Conservation (phyloP, 768 basidiomycete genomes). For the Dentipellis sp. region DNA sequence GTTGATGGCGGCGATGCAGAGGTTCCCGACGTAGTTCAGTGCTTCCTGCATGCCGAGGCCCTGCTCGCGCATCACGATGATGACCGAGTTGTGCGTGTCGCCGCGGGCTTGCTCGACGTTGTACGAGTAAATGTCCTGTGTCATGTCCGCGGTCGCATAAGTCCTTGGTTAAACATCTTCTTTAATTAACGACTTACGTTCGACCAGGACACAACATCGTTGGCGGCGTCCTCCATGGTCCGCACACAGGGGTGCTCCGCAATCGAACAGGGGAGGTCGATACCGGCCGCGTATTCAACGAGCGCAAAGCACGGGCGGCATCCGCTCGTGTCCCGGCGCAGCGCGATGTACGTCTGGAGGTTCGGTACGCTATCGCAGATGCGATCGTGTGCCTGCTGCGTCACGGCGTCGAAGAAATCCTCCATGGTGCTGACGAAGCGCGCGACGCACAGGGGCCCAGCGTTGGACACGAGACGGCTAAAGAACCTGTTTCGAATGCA, state of each 20-base stretch:
- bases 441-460: slow-evolving; percentile 55
- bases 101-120: slow-evolving; percentile 78
- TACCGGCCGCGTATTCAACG: slow-evolving; percentile 73
- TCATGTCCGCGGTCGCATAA: not conserved
- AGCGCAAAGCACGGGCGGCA: slow-evolving; percentile 79
- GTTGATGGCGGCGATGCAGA: slow-evolving; percentile 67
- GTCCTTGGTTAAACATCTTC: too few relatives aligned
- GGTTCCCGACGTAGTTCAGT: slow-evolving; percentile 64
- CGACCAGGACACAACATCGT: slow-evolving; percentile 84
- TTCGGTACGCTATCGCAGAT: slow-evolving; percentile 54
- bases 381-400: slow-evolving; percentile 65
- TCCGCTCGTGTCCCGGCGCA: slow-evolving; percentile 73
- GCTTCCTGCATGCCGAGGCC: slow-evolving; percentile 64
- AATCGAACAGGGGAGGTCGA: slow-evolving; percentile 73
- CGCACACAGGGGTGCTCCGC: slow-evolving; percentile 68
- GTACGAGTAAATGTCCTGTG: slow-evolving; percentile 77
- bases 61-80: slow-evolving; percentile 66
- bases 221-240: slow-evolving; percentile 64
- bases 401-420: slow-evolving; percentile 73
- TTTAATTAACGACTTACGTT: slow-evolving; percentile 42
- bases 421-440: slow-evolving; percentile 76
- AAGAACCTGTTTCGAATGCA: slow-evolving; percentile 35
- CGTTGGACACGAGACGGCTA: slow-evolving; percentile 51
- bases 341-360: slow-evolving; percentile 71
- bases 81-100: slow-evolving; percentile 80